These are phyloP conservation scores for Aspergillus clavatus DNA, from an alignment of 2,329 filamentous ascomycete species.

Conservation along the genomic window DNA sequence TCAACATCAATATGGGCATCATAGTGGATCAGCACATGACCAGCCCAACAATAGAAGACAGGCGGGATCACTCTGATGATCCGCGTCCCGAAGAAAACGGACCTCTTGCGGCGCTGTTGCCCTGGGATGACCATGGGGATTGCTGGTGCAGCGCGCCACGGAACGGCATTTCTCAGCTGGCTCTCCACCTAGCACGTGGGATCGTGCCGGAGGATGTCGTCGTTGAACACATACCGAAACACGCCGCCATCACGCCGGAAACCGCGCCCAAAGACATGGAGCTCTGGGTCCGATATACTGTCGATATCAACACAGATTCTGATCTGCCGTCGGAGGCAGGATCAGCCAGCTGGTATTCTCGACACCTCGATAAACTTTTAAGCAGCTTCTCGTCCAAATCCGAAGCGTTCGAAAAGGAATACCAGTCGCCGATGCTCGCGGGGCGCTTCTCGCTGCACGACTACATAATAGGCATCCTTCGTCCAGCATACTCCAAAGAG, in stretches of 20 bases:
- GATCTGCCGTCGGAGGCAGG: background rate
- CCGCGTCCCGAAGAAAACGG: slow-evolving; percentile 17
- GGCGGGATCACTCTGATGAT: background rate
- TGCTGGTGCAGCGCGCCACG: slow-evolving; percentile 72
- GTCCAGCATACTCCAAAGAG: slow-evolving; percentile 26
- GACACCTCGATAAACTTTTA: background rate
- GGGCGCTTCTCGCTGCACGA: slow-evolving; percentile 23
- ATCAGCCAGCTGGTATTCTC: background rate
- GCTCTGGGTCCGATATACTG: slow-evolving; percentile 59
- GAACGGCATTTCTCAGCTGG: slow-evolving; percentile 40
- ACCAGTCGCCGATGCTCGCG: slow-evolving; percentile 1
- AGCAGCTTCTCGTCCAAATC: background rate
- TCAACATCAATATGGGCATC: slow-evolving; percentile 62
- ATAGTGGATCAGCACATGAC: slow-evolving; percentile 56
- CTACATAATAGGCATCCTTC: slow-evolving; percentile 29
- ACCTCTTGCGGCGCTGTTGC: slow-evolving; percentile 54
- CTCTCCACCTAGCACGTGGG: slow-evolving; percentile 33
- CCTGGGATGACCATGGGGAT: slow-evolving; percentile 75
- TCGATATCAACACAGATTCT: slow-evolving; percentile 23
- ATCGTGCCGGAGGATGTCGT: slow-evolving; percentile 66
- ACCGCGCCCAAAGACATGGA: slow-evolving; percentile 65
- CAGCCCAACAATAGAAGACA: slow-evolving; percentile 46
- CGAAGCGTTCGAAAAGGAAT: background rate
- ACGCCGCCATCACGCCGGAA: slow-evolving; percentile 57
- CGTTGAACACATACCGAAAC: slow-evolving; percentile 64